These are phyloP conservation scores for Corniculantispora saksenae DNA, from an alignment of 2,329 filamentous ascomycete species.

Conservation along the genomic window DNA sequence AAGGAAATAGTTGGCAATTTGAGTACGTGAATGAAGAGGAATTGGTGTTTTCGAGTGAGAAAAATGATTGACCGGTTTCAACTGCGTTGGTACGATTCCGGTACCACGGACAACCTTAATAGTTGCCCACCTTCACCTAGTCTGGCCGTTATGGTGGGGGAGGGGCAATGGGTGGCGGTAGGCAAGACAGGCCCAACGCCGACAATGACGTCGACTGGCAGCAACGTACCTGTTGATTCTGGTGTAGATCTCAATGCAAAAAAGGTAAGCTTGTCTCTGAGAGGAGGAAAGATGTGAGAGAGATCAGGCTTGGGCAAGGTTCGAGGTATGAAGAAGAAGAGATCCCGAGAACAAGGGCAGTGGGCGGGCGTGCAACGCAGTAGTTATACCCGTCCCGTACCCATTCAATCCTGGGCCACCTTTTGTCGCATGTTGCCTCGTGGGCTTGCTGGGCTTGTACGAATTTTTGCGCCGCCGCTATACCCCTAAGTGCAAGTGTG, in stretches of 20 bases:
- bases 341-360: neutral
- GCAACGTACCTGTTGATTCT: conserved; percentile 13
- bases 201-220: conserved; percentile 8
- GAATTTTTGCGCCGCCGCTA: conserved; percentile 38
- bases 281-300: no score
- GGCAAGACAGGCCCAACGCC: neutral
- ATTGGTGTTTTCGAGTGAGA: neutral
- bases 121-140: neutral
- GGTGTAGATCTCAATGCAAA: no score
- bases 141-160: conserved; percentile 15
- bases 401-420: neutral
- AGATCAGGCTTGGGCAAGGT: neutral
- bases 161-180: conserved; percentile 14
- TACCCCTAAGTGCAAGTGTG: conserved; percentile 61
- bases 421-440: conserved; percentile 9
- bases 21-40: neutral
- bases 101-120: conserved; percentile 2
- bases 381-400: conserved; percentile 10
- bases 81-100: neutral
- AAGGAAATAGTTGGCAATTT: neutral
- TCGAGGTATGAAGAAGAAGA: neutral
- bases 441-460: conserved; percentile 11
- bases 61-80: neutral
- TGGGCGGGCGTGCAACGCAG: conserved; percentile 1
- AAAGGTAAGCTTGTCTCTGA: no score